Evolutionary conservation across 805 yeast genomes (phyloP), one percentile per base, ranked within the genome.

Genomic region (Nakazawaea molendinolei): DNA sequence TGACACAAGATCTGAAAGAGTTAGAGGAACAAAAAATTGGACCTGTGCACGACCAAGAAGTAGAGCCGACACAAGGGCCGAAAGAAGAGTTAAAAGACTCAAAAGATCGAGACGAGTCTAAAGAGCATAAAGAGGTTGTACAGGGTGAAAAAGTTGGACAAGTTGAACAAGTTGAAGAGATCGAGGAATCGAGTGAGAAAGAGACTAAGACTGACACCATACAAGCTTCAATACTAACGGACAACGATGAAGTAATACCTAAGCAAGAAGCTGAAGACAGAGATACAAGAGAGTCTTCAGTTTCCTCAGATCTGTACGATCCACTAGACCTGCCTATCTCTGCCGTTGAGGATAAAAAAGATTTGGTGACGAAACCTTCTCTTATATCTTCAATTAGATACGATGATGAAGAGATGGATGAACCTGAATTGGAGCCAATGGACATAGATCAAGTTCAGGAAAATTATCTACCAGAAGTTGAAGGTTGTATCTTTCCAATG

Each of bases 401-500:
- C 20, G 28, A 8, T 10, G 38, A 42, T 18, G 39, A 37, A 7
- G 38, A 39, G n/a, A 19, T 34, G 25, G 37, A 29, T 22, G 33
- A n/a, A n/a, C n/a, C n/a, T n/a, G n/a, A n/a, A n/a, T n/a, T n/a
- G n/a, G n/a, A n/a, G n/a, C n/a, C n/a, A n/a, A n/a, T n/a, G n/a
- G n/a, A n/a, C n/a, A n/a, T n/a, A 8, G 20, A 26, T 7, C 23
- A 28, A 5, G 15, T 38, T 14, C 14, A 28, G 4, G 31, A 17
- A 23, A 26, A 33, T 14, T 33, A 38, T 25, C 23, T 34, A 8
- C 31, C 38, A 7, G 28, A 36, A n/a, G 28, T 56, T 8, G 52
- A 52, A 5, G 55, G 57, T 13, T 61, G 62, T 42, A 65, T 71
- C 4, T 75, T 74, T 44, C 82, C 82, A 2, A 48, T 74, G 60